Percentiles rank a stretch among this genome's conserved stretches.
phyloP scores from a whole-genome alignment of 345 rosid species.

The Linum trigynum region DNA sequence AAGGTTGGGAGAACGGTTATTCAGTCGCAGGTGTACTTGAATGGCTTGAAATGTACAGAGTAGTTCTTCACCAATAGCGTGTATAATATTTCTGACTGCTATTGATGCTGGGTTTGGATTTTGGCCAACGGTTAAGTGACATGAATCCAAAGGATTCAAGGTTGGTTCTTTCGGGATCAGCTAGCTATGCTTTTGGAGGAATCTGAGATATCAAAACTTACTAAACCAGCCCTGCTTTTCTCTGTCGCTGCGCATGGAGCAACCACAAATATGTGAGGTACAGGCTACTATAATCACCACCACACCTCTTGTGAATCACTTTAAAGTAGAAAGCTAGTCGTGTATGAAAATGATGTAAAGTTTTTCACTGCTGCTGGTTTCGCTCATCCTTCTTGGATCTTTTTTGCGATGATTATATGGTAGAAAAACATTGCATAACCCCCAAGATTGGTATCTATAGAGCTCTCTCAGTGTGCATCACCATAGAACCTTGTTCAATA shows the following conservation, averaged over 20 bases:
- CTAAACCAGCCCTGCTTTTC: constrained; percentile 2
- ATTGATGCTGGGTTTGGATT: constrained; percentile 2
- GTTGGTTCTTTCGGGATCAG: constrained; percentile 8
- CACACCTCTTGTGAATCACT: too few species aligned
- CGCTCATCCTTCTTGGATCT: too few species aligned
- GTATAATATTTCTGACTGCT: constrained; percentile 9
- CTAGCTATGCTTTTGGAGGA: constrained; percentile 9
- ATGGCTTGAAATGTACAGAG: constrained; percentile 36
- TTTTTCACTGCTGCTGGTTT: too few species aligned
- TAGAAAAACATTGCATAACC: too few species aligned
- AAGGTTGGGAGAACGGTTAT: constrained; percentile 61
- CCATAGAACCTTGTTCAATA: too few species aligned
- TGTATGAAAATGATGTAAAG: too few species aligned
- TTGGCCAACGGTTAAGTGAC: constrained; percentile 7
- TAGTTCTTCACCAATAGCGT: constrained; percentile 10
- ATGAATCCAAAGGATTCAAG: constrained; percentile 16
- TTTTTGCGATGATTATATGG: too few species aligned
- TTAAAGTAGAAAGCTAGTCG: too few species aligned
- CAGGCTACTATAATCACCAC: too few species aligned
- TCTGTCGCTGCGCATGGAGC: neutral
- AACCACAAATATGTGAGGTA: too few species aligned
- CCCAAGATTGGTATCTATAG: too few species aligned
- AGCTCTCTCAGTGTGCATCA: too few species aligned
- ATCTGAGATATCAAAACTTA: constrained; percentile 5
- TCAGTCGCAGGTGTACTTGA: constrained; percentile 72